These are phyloP conservation scores for Auricularia auricula-judae DNA, from an alignment of 768 basidiomycete genomes.

Conservation along the genomic window DNA sequence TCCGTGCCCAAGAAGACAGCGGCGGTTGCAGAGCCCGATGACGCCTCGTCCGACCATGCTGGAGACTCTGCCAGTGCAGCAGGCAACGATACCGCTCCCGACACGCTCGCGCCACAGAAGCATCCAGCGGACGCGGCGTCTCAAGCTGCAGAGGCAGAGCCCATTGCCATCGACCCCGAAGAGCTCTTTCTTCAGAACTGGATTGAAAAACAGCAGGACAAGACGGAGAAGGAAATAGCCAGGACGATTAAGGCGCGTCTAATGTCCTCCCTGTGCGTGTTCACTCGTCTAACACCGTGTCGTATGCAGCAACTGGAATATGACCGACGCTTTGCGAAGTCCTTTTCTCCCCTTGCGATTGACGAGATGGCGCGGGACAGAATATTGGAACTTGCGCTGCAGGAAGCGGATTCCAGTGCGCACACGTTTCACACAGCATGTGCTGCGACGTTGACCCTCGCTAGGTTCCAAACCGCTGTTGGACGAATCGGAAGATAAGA, in stretches of 20 bases:
- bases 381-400: slow-evolving; percentile 41
- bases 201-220: slow-evolving; percentile 78
- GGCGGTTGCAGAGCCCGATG: slow-evolving; percentile 13
- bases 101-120: slow-evolving; percentile 5
- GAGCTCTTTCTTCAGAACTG: slow-evolving; percentile 47
- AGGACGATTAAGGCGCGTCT: slow-evolving; percentile 54
- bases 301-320: slow-evolving; percentile 58
- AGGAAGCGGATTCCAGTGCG: slow-evolving; percentile 9
- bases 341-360: slow-evolving; percentile 50
- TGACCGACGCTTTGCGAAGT: slow-evolving; percentile 63
- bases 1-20: slow-evolving; percentile 66
- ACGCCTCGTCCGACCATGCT: not conserved
- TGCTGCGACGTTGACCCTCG: not conserved
- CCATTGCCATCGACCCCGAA: slow-evolving; percentile 12
- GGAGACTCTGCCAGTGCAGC: not conserved
- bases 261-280: not conserved
- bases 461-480: slow-evolving; percentile 8
- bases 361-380: slow-evolving; percentile 46
- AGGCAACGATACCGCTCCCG: slow-evolving; percentile 3
- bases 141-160: slow-evolving; percentile 19
- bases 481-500: slow-evolving; percentile 61
- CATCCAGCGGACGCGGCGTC: slow-evolving; percentile 21
- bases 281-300: not conserved
- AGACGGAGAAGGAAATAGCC: slow-evolving; percentile 74
- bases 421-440: not conserved